Conservation (phyloP, 495 filamentous ascomycete species). For the Aspergillus ellipticus region DNA sequence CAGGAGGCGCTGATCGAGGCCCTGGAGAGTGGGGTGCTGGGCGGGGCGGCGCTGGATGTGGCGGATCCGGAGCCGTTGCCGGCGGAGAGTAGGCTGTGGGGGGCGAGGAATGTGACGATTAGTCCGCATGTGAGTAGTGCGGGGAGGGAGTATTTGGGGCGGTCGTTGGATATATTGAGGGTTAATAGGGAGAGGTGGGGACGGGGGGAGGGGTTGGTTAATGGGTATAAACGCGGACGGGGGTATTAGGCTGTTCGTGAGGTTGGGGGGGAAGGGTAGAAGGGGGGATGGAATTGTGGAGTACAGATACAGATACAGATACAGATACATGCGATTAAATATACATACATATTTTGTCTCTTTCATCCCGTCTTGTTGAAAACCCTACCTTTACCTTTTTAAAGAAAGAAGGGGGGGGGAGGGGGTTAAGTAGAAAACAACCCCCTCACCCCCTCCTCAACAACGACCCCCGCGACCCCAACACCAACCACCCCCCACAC, state of each 20-base stretch:
- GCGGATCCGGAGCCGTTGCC: conserved; percentile 82
- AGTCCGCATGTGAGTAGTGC: conserved; percentile 76
- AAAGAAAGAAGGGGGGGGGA: no score
- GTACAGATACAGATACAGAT: no score
- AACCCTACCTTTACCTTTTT: no score
- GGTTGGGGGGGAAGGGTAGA: no score
- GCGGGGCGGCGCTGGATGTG: conserved; percentile 79
- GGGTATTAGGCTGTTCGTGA: no score
- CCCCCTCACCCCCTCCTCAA: conserved; percentile 22
- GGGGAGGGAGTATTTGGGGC: conserved; percentile 53
- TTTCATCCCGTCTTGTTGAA: no score
- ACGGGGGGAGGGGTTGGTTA: conserved; percentile 61
- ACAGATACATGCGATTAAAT: no score
- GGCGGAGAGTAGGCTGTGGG: conserved; percentile 65
- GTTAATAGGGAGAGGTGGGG: conserved; percentile 58
- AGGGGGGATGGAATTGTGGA: no score
- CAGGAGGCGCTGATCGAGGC: conserved; percentile 64
- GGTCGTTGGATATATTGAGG: conserved; percentile 57
- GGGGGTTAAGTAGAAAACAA: no score
- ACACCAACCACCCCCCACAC: conserved; percentile 46
- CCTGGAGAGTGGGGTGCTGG: conserved; percentile 38
- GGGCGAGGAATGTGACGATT: conserved; percentile 66
- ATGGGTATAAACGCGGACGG: no score
- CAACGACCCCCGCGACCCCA: conserved; percentile 34
- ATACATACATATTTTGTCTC: no score